Base-by-base conservation (phyloP, 106 monocot genomes). In the Phalaenopsis equestris region DNA sequence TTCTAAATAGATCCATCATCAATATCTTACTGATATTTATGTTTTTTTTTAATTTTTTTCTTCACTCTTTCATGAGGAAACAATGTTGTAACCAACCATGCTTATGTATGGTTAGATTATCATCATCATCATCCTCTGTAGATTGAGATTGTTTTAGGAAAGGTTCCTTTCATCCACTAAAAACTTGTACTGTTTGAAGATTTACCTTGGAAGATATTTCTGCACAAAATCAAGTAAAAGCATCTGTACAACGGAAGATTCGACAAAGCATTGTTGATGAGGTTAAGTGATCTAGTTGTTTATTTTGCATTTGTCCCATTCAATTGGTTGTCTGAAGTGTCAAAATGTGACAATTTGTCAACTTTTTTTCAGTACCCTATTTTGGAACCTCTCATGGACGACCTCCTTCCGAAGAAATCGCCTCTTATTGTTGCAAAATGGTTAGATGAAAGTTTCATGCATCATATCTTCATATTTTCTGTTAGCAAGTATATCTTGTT, bases 361-460 rank as follows among this genome's bases (percentile, higher is more conserved):
- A 38, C 39, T 42, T 83, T 14, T 75, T 39, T 81, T 77, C 84
- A 96, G 98, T 99, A 99, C 80, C 98, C 98, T 82, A 85, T 85
- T 4, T 91, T 99, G 23, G 98, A 99, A 86, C 88, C 86, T 87
- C 67, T 94, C 15, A 55, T 99, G 79, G 98, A 99, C 19, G 93
- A 94, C 41, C 67, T 99, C 46, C 89, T 99, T 80, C 98, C 94
- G 6, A 94, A 99, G 89, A 99, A 99, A 75, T 83, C 87, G 19
- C 94, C 98, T 56, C 83, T 99, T 17, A 90, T 99, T 87, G 94
- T 99, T 83, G 82, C 84, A 23, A 99, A 99, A 85, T 99, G 98
- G 98, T 99, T 18, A 79, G 96, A 72, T n/a, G n/a, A n/a, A 57
- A 57, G 57, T 61, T 61, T 61, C n/a, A 2, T 61, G 6, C n/a